Evolutionary conservation across 305 asterid genomes (phyloP), one percentile per base, ranked within the genome.

Genomic region (Ilex paraguariensis): DNA sequence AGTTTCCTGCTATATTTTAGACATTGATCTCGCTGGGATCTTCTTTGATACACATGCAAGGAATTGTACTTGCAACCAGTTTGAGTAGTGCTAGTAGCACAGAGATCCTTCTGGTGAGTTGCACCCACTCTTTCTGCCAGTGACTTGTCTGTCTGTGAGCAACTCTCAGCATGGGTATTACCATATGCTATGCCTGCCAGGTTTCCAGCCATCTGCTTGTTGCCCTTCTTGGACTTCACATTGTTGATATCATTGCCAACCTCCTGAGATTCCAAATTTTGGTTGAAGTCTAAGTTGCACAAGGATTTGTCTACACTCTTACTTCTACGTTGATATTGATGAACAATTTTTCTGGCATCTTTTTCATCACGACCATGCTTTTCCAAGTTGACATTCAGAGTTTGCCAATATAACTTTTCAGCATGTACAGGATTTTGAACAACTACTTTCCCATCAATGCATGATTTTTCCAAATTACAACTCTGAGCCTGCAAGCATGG

Each of bases 1-100:
- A 75, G 14, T 63, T 66, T 78, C 67, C 71, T 78, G 57, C 69
- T 68, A 45, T 68, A 68, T 60, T 68, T 59, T 46, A 57, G 32
- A 17, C 73, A 60, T 31, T 68, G 66, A 6, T 63, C 56, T n/a
- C 13, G 5, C 11, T 12, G 58, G 3, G n/a, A 54, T 30, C 6
- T 54, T 21, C 58, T 54, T 54, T 21, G 58, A 54, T 54, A 54
- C 7, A 54, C 58, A 15, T 10, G 1, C 58, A 54, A 54, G 31
- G 3, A 21, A 5, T 4, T 30, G 33, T 15, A 2, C 33, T 21
- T 21, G 28, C 28, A 21, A 21, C 28, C 28, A 7, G 7, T 5
- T 21, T 21, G 28, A 21, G 28, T 0, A 21, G n/a, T n/a, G n/a
- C n/a, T n/a, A n/a, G 50, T 17, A 21, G 28, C 28, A 21, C 28